Conservation (phyloP, 2,329 filamentous ascomycete species). For the Aspergillus brasiliensis region DNA sequence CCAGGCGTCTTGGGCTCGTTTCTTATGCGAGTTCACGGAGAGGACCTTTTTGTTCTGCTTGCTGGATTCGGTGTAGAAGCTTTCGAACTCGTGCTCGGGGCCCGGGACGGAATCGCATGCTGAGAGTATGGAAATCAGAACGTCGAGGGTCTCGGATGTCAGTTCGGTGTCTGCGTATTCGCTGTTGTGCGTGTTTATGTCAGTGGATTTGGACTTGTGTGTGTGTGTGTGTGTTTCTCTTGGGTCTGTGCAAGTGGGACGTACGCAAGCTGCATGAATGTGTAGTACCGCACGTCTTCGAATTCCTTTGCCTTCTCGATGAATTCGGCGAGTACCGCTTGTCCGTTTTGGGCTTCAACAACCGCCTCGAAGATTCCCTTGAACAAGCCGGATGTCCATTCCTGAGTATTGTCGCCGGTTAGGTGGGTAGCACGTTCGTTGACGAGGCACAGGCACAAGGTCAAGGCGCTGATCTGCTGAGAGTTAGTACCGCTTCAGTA, state of each 20-base stretch:
- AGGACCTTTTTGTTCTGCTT: slow-evolving; percentile 69
- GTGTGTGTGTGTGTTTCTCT: not conserved
- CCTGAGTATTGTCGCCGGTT: slow-evolving; percentile 63
- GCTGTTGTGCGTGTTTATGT: slow-evolving; percentile 26
- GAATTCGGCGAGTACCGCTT: slow-evolving; percentile 70
- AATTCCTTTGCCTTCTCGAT: slow-evolving; percentile 74
- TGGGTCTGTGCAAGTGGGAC: slow-evolving; percentile 33
- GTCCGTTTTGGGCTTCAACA: slow-evolving; percentile 59
- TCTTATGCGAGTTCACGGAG: slow-evolving; percentile 72
- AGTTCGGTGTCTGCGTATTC: slow-evolving; percentile 36
- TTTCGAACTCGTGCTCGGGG: slow-evolving; percentile 39
- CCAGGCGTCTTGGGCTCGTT: slow-evolving; percentile 84
- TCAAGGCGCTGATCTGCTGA: slow-evolving; percentile 66
- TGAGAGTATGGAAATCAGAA: slow-evolving; percentile 41
- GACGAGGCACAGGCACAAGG: slow-evolving; percentile 78
- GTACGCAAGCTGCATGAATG: slow-evolving; percentile 73
- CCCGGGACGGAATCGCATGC: slow-evolving; percentile 68
- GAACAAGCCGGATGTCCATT: slow-evolving; percentile 70
- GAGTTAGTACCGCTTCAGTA: slow-evolving; percentile 14
- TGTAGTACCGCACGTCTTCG: slow-evolving; percentile 83
- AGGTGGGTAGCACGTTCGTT: slow-evolving; percentile 74
- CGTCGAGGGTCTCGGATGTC: slow-evolving; percentile 35
- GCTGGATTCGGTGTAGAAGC: slow-evolving; percentile 51
- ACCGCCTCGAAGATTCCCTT: slow-evolving; percentile 65
- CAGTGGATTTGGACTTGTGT: not conserved